Base-by-base conservation (phyloP, 495 filamentous ascomycete species). In the Xylaria longipes region DNA sequence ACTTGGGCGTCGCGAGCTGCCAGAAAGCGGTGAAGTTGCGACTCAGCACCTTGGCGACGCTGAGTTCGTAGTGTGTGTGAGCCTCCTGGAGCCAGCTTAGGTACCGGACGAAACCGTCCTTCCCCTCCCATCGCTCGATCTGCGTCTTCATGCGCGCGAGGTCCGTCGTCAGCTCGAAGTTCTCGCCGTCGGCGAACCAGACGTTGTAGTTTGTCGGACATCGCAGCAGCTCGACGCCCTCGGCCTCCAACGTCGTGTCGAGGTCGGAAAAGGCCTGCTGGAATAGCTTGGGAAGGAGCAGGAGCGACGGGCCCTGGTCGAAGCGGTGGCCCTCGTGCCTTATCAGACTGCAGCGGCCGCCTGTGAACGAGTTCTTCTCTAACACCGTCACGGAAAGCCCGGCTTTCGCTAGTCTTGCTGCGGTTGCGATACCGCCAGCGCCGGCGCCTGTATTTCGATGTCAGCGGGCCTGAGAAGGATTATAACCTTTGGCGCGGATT, bases 191-290 rank as follows among this genome's bases (percentile, higher is more conserved):
- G 17, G 83, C 82, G 78, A 92, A 93, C 85, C 87, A 89, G 41
- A 92, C 80, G 46, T 87, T 84, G 80, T 93, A 93, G 76, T 93
- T 93, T 1, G 89, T 89, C 29, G 91, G 87, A 78, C 91, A 93
- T 82, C 89, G 91, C 64, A 89, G 73, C 9, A 92, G 80, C 69
- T 87, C 77, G 25, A 92, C 82, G 29, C 87, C 87, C 77, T 91
- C 91, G 6, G 80, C 82, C 73, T 86, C 82, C 6, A 91, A 76
- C 0, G 83, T 86, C 1, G 90, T 91, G 52, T 83, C 88, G 5
- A 92, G 86, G 73, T 93, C 90, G 35, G 77, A 74, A 72, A 91
- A 93, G 17, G 87, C 84, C 76, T 90, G 87, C 27, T 82, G 81
- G 82, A 92, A 93, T 56, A 92, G 81, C 58, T 84, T 84, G 5